These are phyloP conservation scores for Gossypium herbaceum DNA, from an alignment of 345 rosid species.

Conservation along the genomic window DNA sequence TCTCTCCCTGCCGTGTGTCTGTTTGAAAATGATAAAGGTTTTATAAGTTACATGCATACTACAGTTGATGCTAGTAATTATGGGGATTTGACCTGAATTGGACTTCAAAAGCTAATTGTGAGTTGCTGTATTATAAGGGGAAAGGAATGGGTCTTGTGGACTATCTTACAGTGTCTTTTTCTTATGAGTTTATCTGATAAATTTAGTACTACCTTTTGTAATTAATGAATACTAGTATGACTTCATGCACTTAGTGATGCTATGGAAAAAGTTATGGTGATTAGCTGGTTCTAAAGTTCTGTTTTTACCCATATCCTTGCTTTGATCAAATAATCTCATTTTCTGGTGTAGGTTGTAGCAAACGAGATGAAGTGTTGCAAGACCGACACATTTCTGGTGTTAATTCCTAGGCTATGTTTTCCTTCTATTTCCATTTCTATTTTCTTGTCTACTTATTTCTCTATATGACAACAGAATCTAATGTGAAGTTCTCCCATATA, in stretches of 20 bases:
- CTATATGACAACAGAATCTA: not conserved
- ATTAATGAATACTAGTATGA: not conserved
- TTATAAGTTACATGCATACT: not conserved
- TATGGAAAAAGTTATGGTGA: not conserved
- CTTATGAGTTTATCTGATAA: not conserved
- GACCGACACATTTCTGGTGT: slow-evolving; percentile 78
- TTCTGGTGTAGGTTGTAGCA: slow-evolving; percentile 50
- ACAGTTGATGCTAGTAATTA: not conserved
- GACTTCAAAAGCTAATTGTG: not conserved
- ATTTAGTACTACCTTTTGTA: not conserved
- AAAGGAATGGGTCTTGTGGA: not conserved
- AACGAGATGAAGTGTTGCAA: slow-evolving; percentile 94
- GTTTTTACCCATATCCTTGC: not conserved
- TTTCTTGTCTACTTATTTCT: not conserved
- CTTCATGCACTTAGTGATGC: not conserved
- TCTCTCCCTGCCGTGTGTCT: not conserved
- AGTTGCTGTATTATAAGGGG: not conserved
- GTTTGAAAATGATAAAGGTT: not conserved
- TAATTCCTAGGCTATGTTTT: slow-evolving; percentile 17
- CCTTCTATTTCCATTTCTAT: not conserved
- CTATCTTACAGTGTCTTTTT: not conserved
- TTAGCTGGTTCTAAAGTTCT: not conserved
- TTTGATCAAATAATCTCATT: not conserved
- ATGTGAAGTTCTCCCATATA: slow-evolving; percentile 7
- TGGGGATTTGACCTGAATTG: not conserved